These are phyloP conservation scores for Naganishia onofrii DNA, from an alignment of 768 basidiomycete genomes.

Conservation along the genomic window DNA sequence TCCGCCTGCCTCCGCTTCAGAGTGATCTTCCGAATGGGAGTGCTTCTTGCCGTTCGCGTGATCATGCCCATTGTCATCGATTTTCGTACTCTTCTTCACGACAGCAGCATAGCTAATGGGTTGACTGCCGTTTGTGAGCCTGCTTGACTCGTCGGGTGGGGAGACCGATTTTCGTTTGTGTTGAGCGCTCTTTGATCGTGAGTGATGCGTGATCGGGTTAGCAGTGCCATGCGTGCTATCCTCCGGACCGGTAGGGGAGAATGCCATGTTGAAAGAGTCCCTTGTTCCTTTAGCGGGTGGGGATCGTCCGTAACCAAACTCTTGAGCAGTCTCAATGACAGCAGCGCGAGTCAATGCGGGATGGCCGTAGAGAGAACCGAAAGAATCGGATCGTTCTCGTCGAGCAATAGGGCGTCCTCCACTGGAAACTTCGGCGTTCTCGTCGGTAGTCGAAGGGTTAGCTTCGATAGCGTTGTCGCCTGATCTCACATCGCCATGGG, in stretches of 20 bases:
- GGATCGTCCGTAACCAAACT: conserved; percentile 57
- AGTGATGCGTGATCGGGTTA: conserved; percentile 29
- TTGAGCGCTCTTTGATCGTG: conserved; percentile 32
- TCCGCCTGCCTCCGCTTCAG: conserved; percentile 27
- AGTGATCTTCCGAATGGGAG: conserved; percentile 32
- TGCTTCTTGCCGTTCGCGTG: conserved; percentile 24
- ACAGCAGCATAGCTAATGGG: conserved; percentile 32
- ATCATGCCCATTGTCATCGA: conserved; percentile 33
- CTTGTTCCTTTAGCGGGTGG: neutral
- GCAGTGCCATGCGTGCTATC: conserved; percentile 17
- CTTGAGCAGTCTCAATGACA: conserved; percentile 72
- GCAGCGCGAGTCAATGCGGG: conserved; percentile 56
- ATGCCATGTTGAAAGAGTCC: conserved; percentile 19
- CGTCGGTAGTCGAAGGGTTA: neutral
- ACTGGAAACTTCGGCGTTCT: neutral
- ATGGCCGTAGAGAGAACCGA: conserved; percentile 65
- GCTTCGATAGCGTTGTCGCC: neutral
- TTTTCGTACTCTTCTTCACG: conserved; percentile 20
- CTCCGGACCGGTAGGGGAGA: conserved; percentile 7
- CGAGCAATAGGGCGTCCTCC: neutral
- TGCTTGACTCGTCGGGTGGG: conserved; percentile 33
- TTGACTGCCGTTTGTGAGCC: conserved; percentile 25
- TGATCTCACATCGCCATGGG: conserved; percentile 54
- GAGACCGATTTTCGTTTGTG: conserved; percentile 35
- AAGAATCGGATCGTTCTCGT: conserved; percentile 46